Evolutionary conservation across 1,139 yeast species (phyloP), one percentile per base, ranked within the genome.

Genomic region (Debaryomyces nepalensis): DNA sequence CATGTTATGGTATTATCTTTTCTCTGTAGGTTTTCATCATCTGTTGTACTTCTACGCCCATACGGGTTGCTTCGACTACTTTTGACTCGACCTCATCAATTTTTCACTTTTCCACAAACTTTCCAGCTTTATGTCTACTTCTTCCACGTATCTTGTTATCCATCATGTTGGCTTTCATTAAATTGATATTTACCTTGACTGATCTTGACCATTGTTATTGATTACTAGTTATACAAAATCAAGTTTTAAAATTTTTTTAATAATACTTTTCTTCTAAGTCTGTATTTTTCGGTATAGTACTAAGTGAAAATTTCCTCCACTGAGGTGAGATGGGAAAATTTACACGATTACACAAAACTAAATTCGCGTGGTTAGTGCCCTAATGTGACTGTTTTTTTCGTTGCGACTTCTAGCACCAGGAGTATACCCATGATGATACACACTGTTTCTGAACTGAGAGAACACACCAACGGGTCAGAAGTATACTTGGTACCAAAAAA

Each of bases 121-220:
- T 33, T 33, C 36, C 12, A 22, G n/a, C 27, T 12, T 20, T 33
- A n/a, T 15, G 8, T 33, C 11, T 9, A 11, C 11, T 15, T 22
- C 27, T 11, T 33, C 16, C 26, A 20, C 27, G 26, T 24, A 34
- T 34, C 30, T 34, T 34, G 37, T 18, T 16, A 23, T 34, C 29
- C 29, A 12, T 14, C 11, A 16, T 34, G 19, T 21, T 22, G 37
- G 30, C 15, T 16, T 22, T 24, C 30, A 16, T 34, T 23, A 30
- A 37, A 37, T 40, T 41, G 49, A 54, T 54, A 68, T 58, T 57
- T 76, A 77, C 82, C 81, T 75, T 77, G 79, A 69, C 82, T 77
- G 72, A 77, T 71, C 77, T 78, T 78, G 77, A 79, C 82, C 82
- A 78, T 78, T 71, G 66, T 74, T 61, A 54, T 49, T 54, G 53